These are phyloP conservation scores for Danielia reshetovae DNA, from an alignment of 805 yeast genomes.

Conservation along the genomic window DNA sequence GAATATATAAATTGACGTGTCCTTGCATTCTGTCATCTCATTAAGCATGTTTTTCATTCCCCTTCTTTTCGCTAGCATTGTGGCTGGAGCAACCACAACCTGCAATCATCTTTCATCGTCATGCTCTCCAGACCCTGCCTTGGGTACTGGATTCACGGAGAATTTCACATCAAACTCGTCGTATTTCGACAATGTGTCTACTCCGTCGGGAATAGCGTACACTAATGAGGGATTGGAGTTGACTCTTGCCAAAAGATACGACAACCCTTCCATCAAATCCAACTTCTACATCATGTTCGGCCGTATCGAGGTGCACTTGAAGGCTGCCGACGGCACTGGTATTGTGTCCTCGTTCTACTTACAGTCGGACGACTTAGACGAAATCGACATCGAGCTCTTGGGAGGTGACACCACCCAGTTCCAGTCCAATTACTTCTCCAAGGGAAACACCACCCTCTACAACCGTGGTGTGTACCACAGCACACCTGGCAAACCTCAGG, in stretches of 20 bases:
- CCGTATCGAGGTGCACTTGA: constrained; percentile 63
- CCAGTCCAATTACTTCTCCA: constrained; percentile 76
- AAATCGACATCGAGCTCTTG: constrained; percentile 83
- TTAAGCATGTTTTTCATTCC: background rate
- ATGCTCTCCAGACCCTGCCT: constrained; percentile 29
- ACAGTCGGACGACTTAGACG: constrained; percentile 83
- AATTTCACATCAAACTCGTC: constrained; percentile 14
- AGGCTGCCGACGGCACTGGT: constrained; percentile 79
- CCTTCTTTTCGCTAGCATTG: background rate
- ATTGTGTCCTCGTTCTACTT: constrained; percentile 76
- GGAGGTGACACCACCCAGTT: constrained; percentile 75
- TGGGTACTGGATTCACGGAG: constrained; percentile 27
- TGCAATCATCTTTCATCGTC: background rate
- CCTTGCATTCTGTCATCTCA: too few relatives aligned
- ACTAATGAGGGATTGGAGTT: constrained; percentile 56
- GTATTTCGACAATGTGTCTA: constrained; percentile 8
- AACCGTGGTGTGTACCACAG: constrained; percentile 75
- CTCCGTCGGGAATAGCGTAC: constrained; percentile 26
- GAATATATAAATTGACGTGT: too few relatives aligned
- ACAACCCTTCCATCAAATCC: constrained; percentile 76
- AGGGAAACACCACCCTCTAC: constrained; percentile 73
- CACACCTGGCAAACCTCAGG: constrained; percentile 51
- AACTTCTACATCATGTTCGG: constrained; percentile 89
- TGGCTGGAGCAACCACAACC: background rate
- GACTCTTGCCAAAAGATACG: constrained; percentile 57